Base-by-base conservation (phyloP, 2,329 filamentous ascomycete species). In the Botrytis hyacinthi region DNA sequence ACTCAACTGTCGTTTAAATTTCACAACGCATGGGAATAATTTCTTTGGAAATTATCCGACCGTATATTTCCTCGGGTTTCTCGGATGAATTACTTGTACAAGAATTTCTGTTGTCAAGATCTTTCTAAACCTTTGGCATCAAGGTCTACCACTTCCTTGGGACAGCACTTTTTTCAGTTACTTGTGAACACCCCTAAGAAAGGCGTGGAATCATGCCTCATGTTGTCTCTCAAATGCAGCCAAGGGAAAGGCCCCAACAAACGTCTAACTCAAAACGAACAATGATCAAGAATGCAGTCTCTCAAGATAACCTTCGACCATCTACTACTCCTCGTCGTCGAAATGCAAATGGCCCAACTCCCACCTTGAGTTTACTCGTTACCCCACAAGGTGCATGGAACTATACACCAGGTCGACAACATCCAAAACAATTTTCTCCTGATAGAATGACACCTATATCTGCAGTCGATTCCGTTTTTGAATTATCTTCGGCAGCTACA, bases 391-490 rank as follows among this genome's bases (percentile, higher is more conserved):
- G 44, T 59, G 75, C 74, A 26, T 78, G 76, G 75, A 75, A 77
- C 26, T 75, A 74, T 65, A 74, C 61, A 29, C 74, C 74, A 6
- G 71, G 72, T 32, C 71, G 73, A 74, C 74, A 74, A 51, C 71
- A 71, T n/a, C 7, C 75, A 20, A 73, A 74, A 46, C 74, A 79
- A 26, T 60, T 72, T 40, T 78, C 76, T 4, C 63, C 72, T 2
- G 78, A 77, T 22, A 70, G 60, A 20, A 32, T 42, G 22, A 77
- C 76, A 10, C 77, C 78, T 16, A 32, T 71, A 16, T 79, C 78
- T 18, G 73, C 76, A 26, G 76, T 78, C 3, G 78, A 78, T n/a
- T 75, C 78, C 3, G 69, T 79, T 16, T 79, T 79, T 54, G 77
- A 79, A 44, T 67, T 76, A 42, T 71, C 76, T 26, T 74, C 74